phyloP scores from a whole-genome alignment of 139 green algal genomes.

The Micromonas commoda region DNA sequence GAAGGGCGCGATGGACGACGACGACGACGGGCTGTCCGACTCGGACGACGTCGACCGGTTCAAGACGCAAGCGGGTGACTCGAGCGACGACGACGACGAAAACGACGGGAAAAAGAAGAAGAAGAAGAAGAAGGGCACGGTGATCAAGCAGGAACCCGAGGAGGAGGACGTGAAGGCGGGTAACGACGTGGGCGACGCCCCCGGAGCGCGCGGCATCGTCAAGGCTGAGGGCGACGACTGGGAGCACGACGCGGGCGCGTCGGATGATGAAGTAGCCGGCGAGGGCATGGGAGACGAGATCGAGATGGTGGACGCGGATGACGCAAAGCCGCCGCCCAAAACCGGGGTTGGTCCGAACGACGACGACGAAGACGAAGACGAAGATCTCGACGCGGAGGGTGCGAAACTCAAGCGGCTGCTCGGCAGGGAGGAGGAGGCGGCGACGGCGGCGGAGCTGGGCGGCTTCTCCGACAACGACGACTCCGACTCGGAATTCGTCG shows the following conservation, averaged over 20 bases:
- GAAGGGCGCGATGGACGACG: not conserved
- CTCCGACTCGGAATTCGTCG: not conserved
- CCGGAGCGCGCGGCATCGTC: not conserved
- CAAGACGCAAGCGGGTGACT: not conserved
- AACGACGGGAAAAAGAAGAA: not conserved
- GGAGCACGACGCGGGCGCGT: not conserved
- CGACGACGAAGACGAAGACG: not conserved
- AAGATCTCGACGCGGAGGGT: not conserved
- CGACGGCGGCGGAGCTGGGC: not conserved
- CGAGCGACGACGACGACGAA: constrained; percentile 16
- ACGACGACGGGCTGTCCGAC: constrained; percentile 2
- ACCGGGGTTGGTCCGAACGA: too few species aligned
- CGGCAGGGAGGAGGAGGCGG: not conserved
- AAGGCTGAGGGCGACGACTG: not conserved
- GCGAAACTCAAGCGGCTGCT: not conserved
- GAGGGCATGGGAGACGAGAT: not conserved
- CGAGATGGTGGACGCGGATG: not conserved
- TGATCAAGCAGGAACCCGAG: not conserved
- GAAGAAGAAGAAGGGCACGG: not conserved
- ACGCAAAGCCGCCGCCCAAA: too few species aligned
- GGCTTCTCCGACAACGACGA: not conserved
- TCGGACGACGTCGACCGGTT: not conserved
- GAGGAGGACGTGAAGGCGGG: not conserved
- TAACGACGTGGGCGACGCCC: not conserved
- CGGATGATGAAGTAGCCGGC: not conserved